These are phyloP conservation scores for Lanmaoa rubissima DNA, from an alignment of 768 basidiomycete genomes.

Conservation along the genomic window DNA sequence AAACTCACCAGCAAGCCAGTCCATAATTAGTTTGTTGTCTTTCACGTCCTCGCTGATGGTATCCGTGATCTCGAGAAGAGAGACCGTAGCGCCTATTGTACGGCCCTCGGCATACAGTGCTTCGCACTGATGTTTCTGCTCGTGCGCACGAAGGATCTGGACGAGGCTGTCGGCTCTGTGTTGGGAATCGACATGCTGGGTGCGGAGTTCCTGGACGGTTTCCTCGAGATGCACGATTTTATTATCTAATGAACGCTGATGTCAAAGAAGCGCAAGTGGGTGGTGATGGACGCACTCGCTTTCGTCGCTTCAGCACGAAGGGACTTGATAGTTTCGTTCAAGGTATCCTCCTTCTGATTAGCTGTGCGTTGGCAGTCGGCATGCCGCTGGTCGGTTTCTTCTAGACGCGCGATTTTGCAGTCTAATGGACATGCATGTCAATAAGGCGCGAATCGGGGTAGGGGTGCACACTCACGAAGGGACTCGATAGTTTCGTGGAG, in stretches of 20 bases:
- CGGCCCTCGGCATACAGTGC: not conserved
- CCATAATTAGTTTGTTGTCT: not conserved
- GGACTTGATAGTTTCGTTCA: not conserved
- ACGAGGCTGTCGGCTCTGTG: not conserved
- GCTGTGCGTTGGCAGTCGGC: not conserved
- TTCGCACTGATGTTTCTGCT: constrained; percentile 8
- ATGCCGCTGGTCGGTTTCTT: not conserved
- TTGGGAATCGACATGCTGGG: not conserved
- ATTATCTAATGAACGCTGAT: not conserved
- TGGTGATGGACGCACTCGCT: not conserved
- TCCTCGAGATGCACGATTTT: not conserved
- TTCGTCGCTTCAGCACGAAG: not conserved
- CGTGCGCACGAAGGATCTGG: not conserved
- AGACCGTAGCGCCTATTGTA: not conserved
- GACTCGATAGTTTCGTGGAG: not conserved
- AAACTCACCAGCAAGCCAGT: constrained; percentile 5
- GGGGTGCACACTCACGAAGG: not conserved
- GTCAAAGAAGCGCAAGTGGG: not conserved
- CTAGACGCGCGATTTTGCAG: not conserved
- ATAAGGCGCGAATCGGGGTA: not conserved
- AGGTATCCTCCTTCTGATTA: not conserved
- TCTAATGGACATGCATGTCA: not conserved
- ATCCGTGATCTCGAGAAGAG: not conserved
- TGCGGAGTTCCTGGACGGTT: not conserved
- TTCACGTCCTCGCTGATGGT: not conserved